Percentiles rank a stretch among this genome's conserved stretches.
Evolutionary conservation across 192 early-diverging fungal genomes (phyloP).

Genomic region (Mortierella claussenii): DNA sequence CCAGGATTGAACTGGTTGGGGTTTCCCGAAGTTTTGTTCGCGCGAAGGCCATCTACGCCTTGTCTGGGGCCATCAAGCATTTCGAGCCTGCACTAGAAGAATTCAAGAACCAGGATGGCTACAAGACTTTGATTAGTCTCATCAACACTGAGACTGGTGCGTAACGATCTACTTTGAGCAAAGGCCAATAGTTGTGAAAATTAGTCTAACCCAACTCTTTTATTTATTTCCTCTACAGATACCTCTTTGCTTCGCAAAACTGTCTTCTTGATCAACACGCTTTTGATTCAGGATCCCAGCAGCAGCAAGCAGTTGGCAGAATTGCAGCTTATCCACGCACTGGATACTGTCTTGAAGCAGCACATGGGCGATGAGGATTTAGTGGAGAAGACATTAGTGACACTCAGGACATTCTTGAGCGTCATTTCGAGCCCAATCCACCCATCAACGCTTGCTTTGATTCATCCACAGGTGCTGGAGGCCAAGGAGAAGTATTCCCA

Average conservation of each 20-base stretch:
- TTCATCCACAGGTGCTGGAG: conserved; percentile 27
- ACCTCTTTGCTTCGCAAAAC: conserved; percentile 58
- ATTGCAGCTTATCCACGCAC: conserved; percentile 56
- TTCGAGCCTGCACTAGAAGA: conserved; percentile 63
- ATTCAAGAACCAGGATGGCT: conserved; percentile 63
- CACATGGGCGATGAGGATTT: conserved; percentile 61
- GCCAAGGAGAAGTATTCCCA: conserved; percentile 36
- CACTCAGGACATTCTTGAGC: conserved; percentile 28
- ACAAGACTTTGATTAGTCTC: conserved; percentile 56
- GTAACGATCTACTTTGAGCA: too few species aligned
- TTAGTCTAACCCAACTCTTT: not conserved
- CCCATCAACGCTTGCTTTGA: conserved; percentile 11
- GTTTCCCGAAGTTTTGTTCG: conserved; percentile 59
- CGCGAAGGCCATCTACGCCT: conserved; percentile 77
- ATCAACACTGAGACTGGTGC: conserved; percentile 57
- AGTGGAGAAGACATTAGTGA: conserved; percentile 58
- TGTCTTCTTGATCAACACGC: conserved; percentile 71
- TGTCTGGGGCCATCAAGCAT: conserved; percentile 74
- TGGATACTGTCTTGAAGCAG: conserved; percentile 55
- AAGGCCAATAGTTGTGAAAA: not conserved
- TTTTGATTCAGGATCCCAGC: conserved; percentile 67
- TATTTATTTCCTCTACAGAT: conserved; percentile 41
- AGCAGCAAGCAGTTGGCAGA: conserved; percentile 56
- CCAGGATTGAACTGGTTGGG: conserved; percentile 58
- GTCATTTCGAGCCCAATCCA: conserved; percentile 13